Evolutionary conservation across 192 early-diverging fungal genomes (phyloP), one percentile per base, ranked within the genome.

Genomic region (Backusella sp.): DNA sequence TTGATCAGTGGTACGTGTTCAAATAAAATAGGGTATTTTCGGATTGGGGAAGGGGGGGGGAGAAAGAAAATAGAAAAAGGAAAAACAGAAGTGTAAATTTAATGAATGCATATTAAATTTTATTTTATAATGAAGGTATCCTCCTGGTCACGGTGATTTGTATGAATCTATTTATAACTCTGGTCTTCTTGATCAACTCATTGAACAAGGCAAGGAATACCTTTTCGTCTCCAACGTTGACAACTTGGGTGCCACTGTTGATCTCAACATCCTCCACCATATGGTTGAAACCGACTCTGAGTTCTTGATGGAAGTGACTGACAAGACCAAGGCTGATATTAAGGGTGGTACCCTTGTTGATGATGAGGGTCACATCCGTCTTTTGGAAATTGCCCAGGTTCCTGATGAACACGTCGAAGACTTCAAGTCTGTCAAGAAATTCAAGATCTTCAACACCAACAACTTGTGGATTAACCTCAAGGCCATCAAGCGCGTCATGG

Each of bases 371-470:
- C 85, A 88, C 72, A 91, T 99, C 76, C 92, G 96, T 44, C 88
- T 99, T 66, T 89, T 98, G 8, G 98, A 99, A 87, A 96, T 99
- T 80, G 98, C 98, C 12, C 98, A 99, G 86, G 98, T 99, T n/a
- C 96, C 98, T 28, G 82, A 90, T 70, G 96, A 96, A 73, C 94
- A 98, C 77, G 92, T 97, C 19, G 96, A 99, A 82, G 98, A 99
- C 78, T 99, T 99, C 84, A 99, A 99, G 86, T 94, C 92, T 66
- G 91, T 99, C 87, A 99, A 98, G 84, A 99, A 99, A 87, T 99
- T 99, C 90, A 95, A 97, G 92, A 97, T 98, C 83, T 98, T 98
- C 88, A 99, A 99, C 90, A 99, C 97, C 72, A 95, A 95, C 86
- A 95, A 95, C 85, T 76, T 94, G 82, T 95, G 94, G 93, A 91